Conservation (phyloP, 345 rosid species). For the Rubroshorea leprosula region DNA sequence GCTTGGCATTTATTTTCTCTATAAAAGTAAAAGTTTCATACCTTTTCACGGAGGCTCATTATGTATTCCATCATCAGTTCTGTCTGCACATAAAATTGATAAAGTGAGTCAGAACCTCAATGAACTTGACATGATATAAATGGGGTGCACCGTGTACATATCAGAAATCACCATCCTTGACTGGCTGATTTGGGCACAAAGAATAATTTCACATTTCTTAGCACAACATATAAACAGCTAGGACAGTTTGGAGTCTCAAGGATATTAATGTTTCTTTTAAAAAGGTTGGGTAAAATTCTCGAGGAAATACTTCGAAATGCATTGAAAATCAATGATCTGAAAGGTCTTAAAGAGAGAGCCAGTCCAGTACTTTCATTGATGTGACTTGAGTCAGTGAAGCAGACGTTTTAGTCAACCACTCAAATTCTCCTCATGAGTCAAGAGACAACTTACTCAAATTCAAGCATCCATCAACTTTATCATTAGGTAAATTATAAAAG, state of each 20-base stretch:
- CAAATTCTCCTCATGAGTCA: too few relatives aligned
- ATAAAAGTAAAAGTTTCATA: slow-evolving; percentile 6
- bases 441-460: too few relatives aligned
- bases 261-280: too few relatives aligned
- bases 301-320: not conserved
- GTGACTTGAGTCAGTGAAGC: too few relatives aligned
- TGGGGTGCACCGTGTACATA: too few relatives aligned
- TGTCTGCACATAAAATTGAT: slow-evolving; percentile 22
- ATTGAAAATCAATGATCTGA: not conserved
- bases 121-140: not conserved
- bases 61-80: slow-evolving; percentile 27
- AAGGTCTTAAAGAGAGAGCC: not conserved
- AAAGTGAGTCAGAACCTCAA: not conserved
- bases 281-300: not conserved
- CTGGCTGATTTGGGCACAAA: not conserved
- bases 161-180: too few relatives aligned
- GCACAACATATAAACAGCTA: not conserved
- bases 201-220: not conserved
- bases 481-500: not conserved
- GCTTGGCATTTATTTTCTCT: too few relatives aligned
- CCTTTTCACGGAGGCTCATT: slow-evolving; percentile 38
- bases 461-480: not conserved
- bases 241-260: too few relatives aligned
- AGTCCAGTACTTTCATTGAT: too few relatives aligned
- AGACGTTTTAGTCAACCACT: too few relatives aligned